Evolutionary conservation across 352 stramenopile species (phyloP), one percentile per base, ranked within the genome.

Genomic region (Globisporangium barbulae): DNA sequence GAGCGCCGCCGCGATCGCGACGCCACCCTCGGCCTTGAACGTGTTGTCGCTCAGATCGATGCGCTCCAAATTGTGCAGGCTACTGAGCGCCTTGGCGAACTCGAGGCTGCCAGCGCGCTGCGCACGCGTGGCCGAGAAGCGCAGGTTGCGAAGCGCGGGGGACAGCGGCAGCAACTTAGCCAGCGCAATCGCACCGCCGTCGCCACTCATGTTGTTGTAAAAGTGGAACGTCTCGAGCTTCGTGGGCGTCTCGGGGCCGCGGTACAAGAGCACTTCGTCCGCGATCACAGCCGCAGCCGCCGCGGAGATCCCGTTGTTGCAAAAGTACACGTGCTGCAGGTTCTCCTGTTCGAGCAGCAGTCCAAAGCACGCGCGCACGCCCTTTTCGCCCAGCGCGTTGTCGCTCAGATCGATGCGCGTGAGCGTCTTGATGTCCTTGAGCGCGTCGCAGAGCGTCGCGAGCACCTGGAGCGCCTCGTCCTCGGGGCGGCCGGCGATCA

Each of bases 181-280:
- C 31, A 97, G 73, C 45, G 92, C 93, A 37, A 86, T 85, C 39
- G 90, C 93, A 19, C 94, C 95, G n/a, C 84, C 90, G 58, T 98
- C 88, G 30, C 93, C 96, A 68, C 90, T 98, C 95, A 98, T 98
- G 73, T 98, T 99, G 75, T 98, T 98, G 83, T 97, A 98, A 60
- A 98, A 98, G 74, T 99, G 93, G 69, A 99, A 92, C 31, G 76
- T 95, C 62, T 94, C 75, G 63, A 98, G 85, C 71, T 90, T 91
- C 31, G 89, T 96, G 3, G 85, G 83, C 8, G 68, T 73, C 61
- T 87, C 78, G 0, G 59, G 56, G 25, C 81, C 83, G 22, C 83
- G 77, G 73, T 92, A 95, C 22, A 95, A 73, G 58, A 97, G 76
- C 59, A 98, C 87, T 57, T 96, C 87, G 42, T 94, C 76, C 10